Conservation (phyloP, 1,284 basidiomycete genomes). For the Chondrostereum purpureum region DNA sequence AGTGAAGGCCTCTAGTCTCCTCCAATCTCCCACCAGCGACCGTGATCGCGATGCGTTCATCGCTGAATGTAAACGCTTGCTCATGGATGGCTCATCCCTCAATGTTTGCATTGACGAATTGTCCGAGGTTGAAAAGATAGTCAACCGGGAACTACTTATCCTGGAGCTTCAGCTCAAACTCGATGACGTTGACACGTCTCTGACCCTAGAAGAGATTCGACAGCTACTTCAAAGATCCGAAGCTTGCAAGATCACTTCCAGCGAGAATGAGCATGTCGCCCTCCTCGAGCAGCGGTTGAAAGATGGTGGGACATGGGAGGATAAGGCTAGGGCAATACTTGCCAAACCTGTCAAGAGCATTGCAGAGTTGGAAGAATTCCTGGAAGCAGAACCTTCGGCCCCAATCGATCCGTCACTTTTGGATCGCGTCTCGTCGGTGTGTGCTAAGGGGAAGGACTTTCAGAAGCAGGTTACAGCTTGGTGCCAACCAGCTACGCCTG, state of each 20-base stretch:
- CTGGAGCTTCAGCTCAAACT: slow-evolving; percentile 63
- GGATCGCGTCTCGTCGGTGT: slow-evolving; percentile 51
- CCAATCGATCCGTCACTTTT: slow-evolving; percentile 59
- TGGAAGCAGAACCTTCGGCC: slow-evolving; percentile 49
- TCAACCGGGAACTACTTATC: slow-evolving; percentile 64
- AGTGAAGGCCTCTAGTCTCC: slow-evolving; percentile 44
- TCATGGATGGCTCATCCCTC: slow-evolving; percentile 63
- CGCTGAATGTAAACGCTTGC: slow-evolving; percentile 62
- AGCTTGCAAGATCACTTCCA: slow-evolving; percentile 54
- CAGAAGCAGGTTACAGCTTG: slow-evolving; percentile 71
- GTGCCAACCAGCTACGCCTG: slow-evolving; percentile 44
- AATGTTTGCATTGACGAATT: slow-evolving; percentile 77
- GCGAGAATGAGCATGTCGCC: slow-evolving; percentile 53
- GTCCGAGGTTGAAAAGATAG: slow-evolving; percentile 68
- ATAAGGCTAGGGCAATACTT: slow-evolving; percentile 54
- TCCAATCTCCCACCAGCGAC: slow-evolving; percentile 31
- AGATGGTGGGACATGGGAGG: slow-evolving; percentile 67
- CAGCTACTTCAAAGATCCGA: slow-evolving; percentile 59
- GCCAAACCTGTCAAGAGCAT: slow-evolving; percentile 63
- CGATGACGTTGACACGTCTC: slow-evolving; percentile 43
- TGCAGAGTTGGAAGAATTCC: slow-evolving; percentile 64
- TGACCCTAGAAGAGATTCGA: slow-evolving; percentile 66
- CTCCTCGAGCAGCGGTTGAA: slow-evolving; percentile 50
- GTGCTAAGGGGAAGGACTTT: slow-evolving; percentile 63
- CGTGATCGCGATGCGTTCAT: slow-evolving; percentile 52